Evolutionary conservation across 1,139 yeast genomes (phyloP).

Genomic region (Saccharomycopsis phalli): DNA sequence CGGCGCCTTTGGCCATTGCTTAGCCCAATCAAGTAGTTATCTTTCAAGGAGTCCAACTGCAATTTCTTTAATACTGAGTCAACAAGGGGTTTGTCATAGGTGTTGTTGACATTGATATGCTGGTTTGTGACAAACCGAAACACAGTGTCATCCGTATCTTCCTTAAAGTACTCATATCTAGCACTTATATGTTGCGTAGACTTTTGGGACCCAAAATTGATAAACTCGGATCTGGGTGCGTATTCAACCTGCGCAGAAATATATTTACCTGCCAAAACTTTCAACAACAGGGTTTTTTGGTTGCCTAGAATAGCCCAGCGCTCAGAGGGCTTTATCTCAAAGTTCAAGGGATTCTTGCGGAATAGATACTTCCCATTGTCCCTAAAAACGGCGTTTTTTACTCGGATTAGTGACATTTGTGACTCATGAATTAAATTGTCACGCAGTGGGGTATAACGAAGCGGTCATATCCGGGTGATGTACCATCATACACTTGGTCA

Average conservation of each 20-base stretch:
- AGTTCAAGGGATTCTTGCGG: constrained; percentile 15
- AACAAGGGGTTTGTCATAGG: constrained; percentile 30
- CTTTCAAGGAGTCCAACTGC: constrained; percentile 45
- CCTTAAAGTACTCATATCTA: constrained; percentile 78
- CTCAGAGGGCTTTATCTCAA: constrained; percentile 29
- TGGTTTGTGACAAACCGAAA: constrained; percentile 42
- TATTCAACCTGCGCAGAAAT: constrained; percentile 26
- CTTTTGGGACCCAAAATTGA: constrained; percentile 50
- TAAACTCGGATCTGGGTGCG: constrained; percentile 30
- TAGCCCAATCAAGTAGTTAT: constrained; percentile 76
- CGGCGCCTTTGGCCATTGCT: constrained; percentile 93
- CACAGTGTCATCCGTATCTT: constrained; percentile 73
- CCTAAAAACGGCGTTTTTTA: constrained; percentile 3
- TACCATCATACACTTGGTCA: too few relatives aligned
- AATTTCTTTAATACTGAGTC: constrained; percentile 40
- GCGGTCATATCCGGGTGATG: too few relatives aligned
- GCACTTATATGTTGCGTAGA: constrained; percentile 61
- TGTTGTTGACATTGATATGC: constrained; percentile 26
- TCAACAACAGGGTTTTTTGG: constrained; percentile 35
- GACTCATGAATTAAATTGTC: too few relatives aligned
- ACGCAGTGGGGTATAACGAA: too few relatives aligned
- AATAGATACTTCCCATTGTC: not conserved
- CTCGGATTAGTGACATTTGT: not conserved
- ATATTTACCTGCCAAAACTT: constrained; percentile 37
- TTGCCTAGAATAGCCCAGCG: constrained; percentile 48